Base-by-base conservation (phyloP, 1,284 basidiomycete species). In the Cutaneotrichosporon cavernicola region DNA sequence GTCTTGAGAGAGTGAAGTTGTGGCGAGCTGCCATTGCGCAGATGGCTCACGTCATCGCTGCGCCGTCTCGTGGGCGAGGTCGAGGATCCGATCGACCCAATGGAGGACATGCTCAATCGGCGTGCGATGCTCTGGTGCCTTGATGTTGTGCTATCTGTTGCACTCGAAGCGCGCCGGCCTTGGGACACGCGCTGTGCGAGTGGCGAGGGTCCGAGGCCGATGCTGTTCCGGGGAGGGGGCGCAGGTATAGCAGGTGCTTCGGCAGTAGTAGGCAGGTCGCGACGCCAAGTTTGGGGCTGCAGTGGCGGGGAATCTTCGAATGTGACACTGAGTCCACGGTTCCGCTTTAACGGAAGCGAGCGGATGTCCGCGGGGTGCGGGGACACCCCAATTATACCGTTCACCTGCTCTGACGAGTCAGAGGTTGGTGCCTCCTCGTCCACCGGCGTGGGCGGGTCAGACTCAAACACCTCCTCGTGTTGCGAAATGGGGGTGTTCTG, bases 281-380 rank as follows among this genome's bases (percentile, higher is more conserved):
- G 22, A 2, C 49, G 49, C 30, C 14, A 14, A 10, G 22, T 22
- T 10, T 14, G 49, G 4, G 49, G 5, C 49, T 14, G 13, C 13
- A 10, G 22, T 14, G 49, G 21, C 30, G 49, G 21, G 22, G 49
- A 22, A 3, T 51, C 22, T 16, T 51, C 49, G 46, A 58, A 58
- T 16, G 57, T 49, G 18, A 58, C 43, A 46, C 57, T 58, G 26
- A 26, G 46, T 16, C 26, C 46, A 8, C 57, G 43, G 30, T 34
- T 31, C 21, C 34, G 55, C 16, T 16, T 1, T 10, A 36, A 16
- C 38, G 36, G n/a, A 4, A 51, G 49, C 49, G 49, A 51, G 5
- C 49, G 22, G 22, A 51, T 30, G 30, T 26, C 22, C 10, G 30
- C 22, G 6, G 49, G 49, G 10, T 30, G 21, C 22, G 49, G 49